Evolutionary conservation across 208 protist genomes (phyloP).

Genomic region (Leptomonas seymouri): DNA sequence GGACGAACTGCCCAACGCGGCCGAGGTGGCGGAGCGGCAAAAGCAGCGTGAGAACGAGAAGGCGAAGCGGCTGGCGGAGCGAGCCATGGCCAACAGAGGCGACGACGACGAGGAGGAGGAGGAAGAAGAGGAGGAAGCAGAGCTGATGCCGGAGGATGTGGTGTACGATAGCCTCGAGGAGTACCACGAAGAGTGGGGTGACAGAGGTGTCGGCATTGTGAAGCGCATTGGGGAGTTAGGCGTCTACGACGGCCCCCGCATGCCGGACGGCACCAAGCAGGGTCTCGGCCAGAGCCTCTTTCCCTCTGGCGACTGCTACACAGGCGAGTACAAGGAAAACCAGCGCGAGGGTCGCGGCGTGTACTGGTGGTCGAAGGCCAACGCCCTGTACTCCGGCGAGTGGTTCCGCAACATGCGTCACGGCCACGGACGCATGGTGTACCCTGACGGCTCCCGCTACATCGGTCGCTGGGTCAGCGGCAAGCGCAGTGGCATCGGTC

Average conservation of each 20-base stretch:
- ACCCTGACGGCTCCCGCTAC: constrained; percentile 87
- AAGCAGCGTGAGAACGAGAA: constrained; percentile 66
- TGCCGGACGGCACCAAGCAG: constrained; percentile 82
- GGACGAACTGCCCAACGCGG: constrained; percentile 70
- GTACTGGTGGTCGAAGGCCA: constrained; percentile 76
- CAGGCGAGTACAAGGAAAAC: constrained; percentile 84
- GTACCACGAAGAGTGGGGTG: constrained; percentile 87
- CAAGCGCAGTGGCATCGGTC: constrained; percentile 68
- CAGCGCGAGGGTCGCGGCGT: constrained; percentile 72
- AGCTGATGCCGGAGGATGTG: constrained; percentile 82
- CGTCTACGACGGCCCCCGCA: constrained; percentile 72
- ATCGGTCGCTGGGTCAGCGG: constrained; percentile 74
- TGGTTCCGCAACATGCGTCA: constrained; percentile 75
- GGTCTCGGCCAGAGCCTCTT: constrained; percentile 88
- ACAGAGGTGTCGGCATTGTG: constrained; percentile 69
- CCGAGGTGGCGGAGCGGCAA: constrained; percentile 77
- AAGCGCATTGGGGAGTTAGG: constrained; percentile 92
- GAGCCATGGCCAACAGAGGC: constrained; percentile 25
- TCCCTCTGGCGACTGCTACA: constrained; percentile 86
- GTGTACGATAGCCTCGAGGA: constrained; percentile 83
- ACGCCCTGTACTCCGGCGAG: constrained; percentile 70
- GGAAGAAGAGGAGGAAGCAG: constrained; percentile 79
- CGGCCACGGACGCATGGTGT: constrained; percentile 84
- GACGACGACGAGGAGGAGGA: constrained; percentile 57
- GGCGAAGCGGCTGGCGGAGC: constrained; percentile 59